Evolutionary conservation across 495 filamentous ascomycete genomes (phyloP), one percentile per base, ranked within the genome.

Genomic region (Sordaria brevicollis): DNA sequence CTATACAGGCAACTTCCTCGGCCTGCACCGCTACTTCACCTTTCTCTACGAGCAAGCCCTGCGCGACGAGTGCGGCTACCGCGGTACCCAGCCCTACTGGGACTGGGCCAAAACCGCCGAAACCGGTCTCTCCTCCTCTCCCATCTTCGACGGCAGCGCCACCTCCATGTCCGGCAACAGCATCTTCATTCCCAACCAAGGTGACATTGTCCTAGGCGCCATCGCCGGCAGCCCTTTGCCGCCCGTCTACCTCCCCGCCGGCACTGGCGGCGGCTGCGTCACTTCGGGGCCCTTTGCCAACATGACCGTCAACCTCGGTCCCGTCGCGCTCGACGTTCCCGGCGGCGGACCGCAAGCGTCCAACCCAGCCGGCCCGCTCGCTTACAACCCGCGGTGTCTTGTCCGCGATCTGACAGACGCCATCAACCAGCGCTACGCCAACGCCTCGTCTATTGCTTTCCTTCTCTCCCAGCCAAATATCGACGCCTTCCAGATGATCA

Each of bases 11-110:
- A 87, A 85, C 69, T 91, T 93, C 78, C 79, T 91, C 35, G 78
- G 86, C 1, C 93, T 90, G 89, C 91, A 93, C 74, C 83, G 91
- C 19, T 90, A 89, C 77, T 93, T 87, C 74, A 80, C 85, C 41
- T 86, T 79, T 69, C 79, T 79, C 8, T 92, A 88, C 75, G 91
- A 93, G 76, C 83, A 88, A 74, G 88, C 90, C 2, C 81, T 93
- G 5, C 82, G 86, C 29, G 83, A 88, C 15, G 90, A 94, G 73
- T 93, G 91, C 74, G 89, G 89, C 49, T 93, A 91, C 73, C 86
- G 74, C 0, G 89, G 89, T 36, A 79, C 78, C 67, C 84, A 86
- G 65, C 85, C 81, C 29, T 90, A 89, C 79, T 91, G 89, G 89
- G 83, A 91, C 80, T 93, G 90, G 90, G 76, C 80, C 13, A 79